Evolutionary conservation across 2,329 filamentous ascomycete genomes (phyloP).

Genomic region (Ustulina deusta): DNA sequence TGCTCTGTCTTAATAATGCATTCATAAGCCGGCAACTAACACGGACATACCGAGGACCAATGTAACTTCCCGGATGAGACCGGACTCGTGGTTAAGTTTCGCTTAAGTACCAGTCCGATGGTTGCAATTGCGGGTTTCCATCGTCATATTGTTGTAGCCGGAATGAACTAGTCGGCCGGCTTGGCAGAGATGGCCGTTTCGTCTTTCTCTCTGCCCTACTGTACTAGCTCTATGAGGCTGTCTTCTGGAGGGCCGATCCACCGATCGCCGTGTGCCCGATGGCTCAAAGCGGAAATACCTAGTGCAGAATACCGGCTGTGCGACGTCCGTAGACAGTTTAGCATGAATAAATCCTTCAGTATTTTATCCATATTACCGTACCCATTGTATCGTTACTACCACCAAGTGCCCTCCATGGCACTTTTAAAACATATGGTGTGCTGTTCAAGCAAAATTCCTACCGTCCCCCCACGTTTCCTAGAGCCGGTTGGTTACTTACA

Average conservation of each 20-base stretch:
- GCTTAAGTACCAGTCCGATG: neutral
- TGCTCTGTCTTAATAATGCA: conserved; percentile 16
- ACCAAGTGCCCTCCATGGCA: neutral
- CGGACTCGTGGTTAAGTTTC: conserved; percentile 7
- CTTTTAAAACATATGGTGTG: conserved; percentile 10
- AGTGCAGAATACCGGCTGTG: conserved; percentile 16
- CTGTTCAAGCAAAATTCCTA: conserved; percentile 9
- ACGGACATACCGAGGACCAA: conserved; percentile 5
- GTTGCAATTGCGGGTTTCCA: conserved; percentile 14
- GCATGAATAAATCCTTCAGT: conserved; percentile 30
- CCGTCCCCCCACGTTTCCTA: conserved; percentile 1
- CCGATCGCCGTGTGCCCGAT: conserved; percentile 30
- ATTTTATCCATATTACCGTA: conserved; percentile 33
- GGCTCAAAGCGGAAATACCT: conserved; percentile 32
- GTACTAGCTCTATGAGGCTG: neutral
- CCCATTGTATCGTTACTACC: neutral
- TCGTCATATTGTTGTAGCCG: conserved; percentile 8
- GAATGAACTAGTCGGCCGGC: conserved; percentile 27
- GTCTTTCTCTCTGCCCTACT: neutral
- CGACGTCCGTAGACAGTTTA: conserved; percentile 25
- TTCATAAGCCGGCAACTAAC: conserved; percentile 8
- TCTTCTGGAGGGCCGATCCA: conserved; percentile 12
- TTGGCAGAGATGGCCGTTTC: conserved; percentile 22
- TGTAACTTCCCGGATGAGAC: conserved; percentile 21
- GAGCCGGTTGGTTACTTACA: conserved; percentile 4